Evolutionary conservation across 2,329 filamentous ascomycete genomes (phyloP), one percentile per base, ranked within the genome.

Genomic region (Arthroderma sp.): DNA sequence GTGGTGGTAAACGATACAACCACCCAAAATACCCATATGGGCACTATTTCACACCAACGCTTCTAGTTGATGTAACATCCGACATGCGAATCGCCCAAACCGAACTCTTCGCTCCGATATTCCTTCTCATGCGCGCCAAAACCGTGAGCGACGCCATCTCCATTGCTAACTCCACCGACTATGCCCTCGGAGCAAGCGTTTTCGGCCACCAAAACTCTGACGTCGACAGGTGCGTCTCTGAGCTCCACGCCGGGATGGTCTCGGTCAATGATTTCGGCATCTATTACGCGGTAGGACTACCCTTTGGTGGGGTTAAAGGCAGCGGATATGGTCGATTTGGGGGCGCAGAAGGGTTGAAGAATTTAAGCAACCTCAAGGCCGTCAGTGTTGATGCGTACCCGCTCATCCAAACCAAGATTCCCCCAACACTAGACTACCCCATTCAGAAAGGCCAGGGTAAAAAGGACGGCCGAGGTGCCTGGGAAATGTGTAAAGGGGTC

Each of bases 291-390:
- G 88, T 94, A 5, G 87, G 94, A 64, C 68, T 98, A 34, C 91
- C 91, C 0, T 98, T 98, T 63, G 91, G 91, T 33, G 91, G 88
- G 44, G 79, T 85, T n/a, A 79, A 77, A 47, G 89, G 87, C 1
- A 93, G 84, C 27, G 91, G 85, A 0, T 96, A 96, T 61, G 91
- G 91, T 1, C 75, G 89, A 2, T 98, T 98, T 64, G 89, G 86
- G 0, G 91, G 87, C 27, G 80, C 84, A 52, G 91, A 98, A 61
- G 91, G 91, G 0, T 66, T 98, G 22, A 73, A 85, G 32, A 81
- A 80, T 3, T 60, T 98, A 44, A 94, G 86, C 63, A 95, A 96
- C 63, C 63, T 80, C 51, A 98, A 98, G 70, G 79, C 82, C 46
- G 70, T 98, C 30, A 94, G 87, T 57, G 72, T 79, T 49, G 91